Conservation (phyloP, 1,139 yeast species). For the Suhomyces chickasaworum region DNA sequence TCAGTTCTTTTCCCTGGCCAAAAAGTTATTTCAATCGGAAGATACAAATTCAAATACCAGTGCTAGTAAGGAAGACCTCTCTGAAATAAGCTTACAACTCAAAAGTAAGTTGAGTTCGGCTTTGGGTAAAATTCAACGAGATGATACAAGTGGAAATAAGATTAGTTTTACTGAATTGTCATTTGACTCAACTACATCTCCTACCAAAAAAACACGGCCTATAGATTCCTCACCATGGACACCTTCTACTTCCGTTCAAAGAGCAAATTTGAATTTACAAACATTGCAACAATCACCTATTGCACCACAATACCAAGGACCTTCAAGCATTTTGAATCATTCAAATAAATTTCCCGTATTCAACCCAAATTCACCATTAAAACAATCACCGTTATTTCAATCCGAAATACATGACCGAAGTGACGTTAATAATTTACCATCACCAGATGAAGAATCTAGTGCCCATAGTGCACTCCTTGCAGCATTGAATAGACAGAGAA, state of each 20-base stretch:
- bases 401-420: slow-evolving; percentile 14
- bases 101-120: slow-evolving; percentile 44
- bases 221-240: slow-evolving; percentile 23
- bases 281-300: slow-evolving; percentile 40
- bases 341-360: slow-evolving; percentile 5
- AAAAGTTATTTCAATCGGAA: slow-evolving; percentile 33
- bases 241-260: slow-evolving; percentile 25
- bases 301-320: slow-evolving; percentile 13
- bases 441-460: slow-evolving; percentile 44
- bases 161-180: slow-evolving; percentile 38
- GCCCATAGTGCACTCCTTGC: slow-evolving; percentile 50
- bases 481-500: slow-evolving; percentile 36
- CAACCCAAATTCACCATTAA: slow-evolving; percentile 20
- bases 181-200: slow-evolving; percentile 34
- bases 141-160: slow-evolving; percentile 19
- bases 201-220: slow-evolving; percentile 25
- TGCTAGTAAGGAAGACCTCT: slow-evolving; percentile 33
- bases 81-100: slow-evolving; percentile 43
- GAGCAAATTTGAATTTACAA: slow-evolving; percentile 42
- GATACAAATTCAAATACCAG: slow-evolving; percentile 17
- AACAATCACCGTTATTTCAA: slow-evolving; percentile 28
- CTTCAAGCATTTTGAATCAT: slow-evolving; percentile 1
- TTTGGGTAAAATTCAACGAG: slow-evolving; percentile 38
- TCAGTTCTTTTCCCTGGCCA: slow-evolving; percentile 46
- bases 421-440: slow-evolving; percentile 24